Evolutionary conservation across 257 asterid genomes (phyloP), one percentile per base, ranked within the genome.

Genomic region (Primulina huaijiensis): DNA sequence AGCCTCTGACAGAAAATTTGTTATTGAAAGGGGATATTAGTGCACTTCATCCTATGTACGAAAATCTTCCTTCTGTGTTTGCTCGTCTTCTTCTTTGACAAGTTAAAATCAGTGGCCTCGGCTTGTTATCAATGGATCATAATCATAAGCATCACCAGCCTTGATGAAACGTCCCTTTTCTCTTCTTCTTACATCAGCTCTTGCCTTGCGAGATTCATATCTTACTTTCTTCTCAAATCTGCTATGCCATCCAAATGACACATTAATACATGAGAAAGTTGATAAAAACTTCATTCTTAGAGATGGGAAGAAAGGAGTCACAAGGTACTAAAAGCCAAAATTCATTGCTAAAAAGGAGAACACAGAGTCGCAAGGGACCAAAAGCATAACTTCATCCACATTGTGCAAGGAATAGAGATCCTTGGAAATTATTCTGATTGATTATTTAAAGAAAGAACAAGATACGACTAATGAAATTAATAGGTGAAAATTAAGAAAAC

Each of bases 81-180:
- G 43, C 10, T 35, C 43, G 55, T 14, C 19, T 7, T 35, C 43
- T 35, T 46, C 55, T 46, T 46, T 46, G 55, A 46, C n/a, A 14
- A 4, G 19, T 46, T 50, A 4, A 50, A 70, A 74, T 94, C 81
- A 94, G 84, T 9, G 84, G 82, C 99, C 89, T 77, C 80, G 81
- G 77, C 88, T 82, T 67, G 78, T 86, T 78, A 81, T 84, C 81
- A 88, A 62, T 14, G 97, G 97, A 69, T 94, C 99, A 61, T 91
- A 88, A 70, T 94, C 99, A 69, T 86, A 91, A 64, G 87, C 84
- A 68, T 94, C 97, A 11, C 99, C 99, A 20, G 90, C 96, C 94
- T 94, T 94, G 71, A 94, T 85, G 70, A 94, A 94, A 8, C 99
- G 93, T 50, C 99, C 97, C 80, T 94, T 94, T 27, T 89, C 99